These are phyloP conservation scores for Chaetoceros muelleri DNA, from an alignment of 108 stramenopile species.

Conservation along the genomic window DNA sequence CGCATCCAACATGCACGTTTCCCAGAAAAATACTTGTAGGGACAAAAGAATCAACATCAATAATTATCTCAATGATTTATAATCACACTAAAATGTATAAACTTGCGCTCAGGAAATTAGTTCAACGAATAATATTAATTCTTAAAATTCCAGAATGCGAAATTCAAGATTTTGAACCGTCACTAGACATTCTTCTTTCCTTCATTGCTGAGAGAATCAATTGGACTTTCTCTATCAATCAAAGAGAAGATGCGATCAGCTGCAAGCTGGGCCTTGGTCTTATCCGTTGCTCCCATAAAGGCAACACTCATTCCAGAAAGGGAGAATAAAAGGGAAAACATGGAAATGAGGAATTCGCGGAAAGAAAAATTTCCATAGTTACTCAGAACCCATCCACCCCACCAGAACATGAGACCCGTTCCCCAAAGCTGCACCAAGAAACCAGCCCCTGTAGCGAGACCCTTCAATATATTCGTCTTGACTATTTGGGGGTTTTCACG, in stretches of 20 bases:
- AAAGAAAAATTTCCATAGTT: slow-evolving; percentile 27
- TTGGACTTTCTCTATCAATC: slow-evolving; percentile 32
- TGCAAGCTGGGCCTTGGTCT: slow-evolving; percentile 34
- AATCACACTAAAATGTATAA: no score
- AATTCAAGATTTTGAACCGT: neutral
- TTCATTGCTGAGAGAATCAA: slow-evolving; percentile 36
- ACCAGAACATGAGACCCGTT: slow-evolving; percentile 3
- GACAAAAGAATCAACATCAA: no score
- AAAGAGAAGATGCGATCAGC: slow-evolving; percentile 41
- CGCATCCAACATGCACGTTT: no score
- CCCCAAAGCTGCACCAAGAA: slow-evolving; percentile 18
- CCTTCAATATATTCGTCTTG: slow-evolving; percentile 14
- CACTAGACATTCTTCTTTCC: slow-evolving; percentile 28
- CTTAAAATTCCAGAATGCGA: no score
- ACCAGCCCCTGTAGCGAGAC: slow-evolving; percentile 8
- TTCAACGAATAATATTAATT: no score
- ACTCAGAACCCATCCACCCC: slow-evolving; percentile 43
- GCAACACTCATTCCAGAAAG: slow-evolving; percentile 48
- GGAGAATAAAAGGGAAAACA: slow-evolving; percentile 49
- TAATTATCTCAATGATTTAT: no score
- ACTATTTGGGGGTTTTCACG: slow-evolving; percentile 16
- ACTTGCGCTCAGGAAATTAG: no score
- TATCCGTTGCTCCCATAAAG: slow-evolving; percentile 30
- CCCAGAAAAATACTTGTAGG: no score
- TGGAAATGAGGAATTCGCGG: slow-evolving; percentile 44